phyloP scores from a whole-genome alignment of 2,329 filamentous ascomycete genomes.

The Aureobasidium melanogenum region DNA sequence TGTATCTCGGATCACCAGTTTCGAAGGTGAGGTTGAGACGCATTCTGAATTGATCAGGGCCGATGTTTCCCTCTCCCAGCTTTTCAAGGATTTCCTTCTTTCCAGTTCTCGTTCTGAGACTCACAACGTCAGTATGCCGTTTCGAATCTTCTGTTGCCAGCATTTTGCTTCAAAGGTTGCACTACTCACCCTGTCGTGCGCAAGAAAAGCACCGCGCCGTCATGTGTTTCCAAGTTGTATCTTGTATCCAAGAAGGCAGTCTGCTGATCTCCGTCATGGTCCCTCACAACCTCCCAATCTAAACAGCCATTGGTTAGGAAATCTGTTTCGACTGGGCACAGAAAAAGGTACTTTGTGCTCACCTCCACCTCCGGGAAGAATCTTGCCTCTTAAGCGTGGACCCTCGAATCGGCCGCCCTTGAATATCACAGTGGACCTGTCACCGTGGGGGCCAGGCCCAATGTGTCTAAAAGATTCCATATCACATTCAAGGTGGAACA shows the following conservation, averaged over 20 bases:
- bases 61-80: slow-evolving; percentile 19
- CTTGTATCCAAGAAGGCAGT: slow-evolving; percentile 23
- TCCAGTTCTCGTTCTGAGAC: slow-evolving; percentile 18
- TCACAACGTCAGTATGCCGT: background rate
- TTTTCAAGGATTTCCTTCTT: slow-evolving; percentile 18
- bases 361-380: slow-evolving; percentile 19
- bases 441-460: slow-evolving; percentile 17
- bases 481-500: slow-evolving; percentile 21
- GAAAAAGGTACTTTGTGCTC: slow-evolving; percentile 1
- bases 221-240: slow-evolving; percentile 22
- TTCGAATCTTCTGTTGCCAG: background rate
- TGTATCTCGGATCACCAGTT: slow-evolving; percentile 22
- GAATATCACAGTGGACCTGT: slow-evolving; percentile 20
- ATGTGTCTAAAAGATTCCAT: slow-evolving; percentile 19
- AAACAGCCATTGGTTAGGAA: background rate
- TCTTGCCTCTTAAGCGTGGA: slow-evolving; percentile 16
- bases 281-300: slow-evolving; percentile 20
- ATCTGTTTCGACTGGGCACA: background rate
- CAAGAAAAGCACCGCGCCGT: slow-evolving; percentile 21
- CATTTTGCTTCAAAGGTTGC: background rate
- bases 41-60: slow-evolving; percentile 22
- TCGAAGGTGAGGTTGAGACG: slow-evolving; percentile 23
- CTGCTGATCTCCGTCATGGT: slow-evolving; percentile 19
- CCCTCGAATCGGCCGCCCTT: slow-evolving; percentile 20
- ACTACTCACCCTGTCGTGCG: slow-evolving; percentile 19